Evolutionary conservation across 1,284 basidiomycete species (phyloP), one percentile per base, ranked within the genome.

Genomic region (Takashimella koratensis): DNA sequence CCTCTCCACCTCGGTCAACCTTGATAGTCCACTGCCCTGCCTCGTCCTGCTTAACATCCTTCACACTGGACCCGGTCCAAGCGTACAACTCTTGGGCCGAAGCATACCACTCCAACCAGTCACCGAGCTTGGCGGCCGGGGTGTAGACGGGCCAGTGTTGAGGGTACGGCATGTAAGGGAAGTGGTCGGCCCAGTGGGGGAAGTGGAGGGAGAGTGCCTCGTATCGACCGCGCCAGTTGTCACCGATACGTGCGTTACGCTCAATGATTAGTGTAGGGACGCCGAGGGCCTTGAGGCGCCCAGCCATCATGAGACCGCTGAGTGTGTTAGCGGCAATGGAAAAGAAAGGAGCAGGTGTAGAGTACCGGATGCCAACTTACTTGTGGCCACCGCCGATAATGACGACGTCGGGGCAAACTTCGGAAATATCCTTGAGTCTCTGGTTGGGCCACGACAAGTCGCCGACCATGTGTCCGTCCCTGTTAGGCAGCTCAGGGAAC

Each of bases 161-260:
- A 21, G 78, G 78, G 57, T 73, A 79, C 2, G 64, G 60, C n/a
- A 73, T 79, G 56, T 59, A 84, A 73, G 80, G 78, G 44, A 84
- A 45, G 58, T 68, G 64, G 50, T 68, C 62, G 24, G 57, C 62
- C 63, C 61, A 85, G 47, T 85, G 81, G 20, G 83, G 80, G 63
- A 83, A 81, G 62, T 86, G 84, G 43, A 86, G 72, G 53, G 80
- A 83, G 25, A 85, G 71, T 8, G 80, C 79, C 54, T 83, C 79
- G 64, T 85, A 85, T 19, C 84, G 74, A 4, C 47, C 49, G 52
- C 81, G 65, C 73, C 77, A 78, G 49, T 59, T 70, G 47, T 78
- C 77, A 1, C 77, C 78, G 3, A 79, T 53, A 1, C 66, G 62
- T 3, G 60, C 24, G 27, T 68, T 71, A 51, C 63, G 67, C 36